phyloP scores from a whole-genome alignment of 2,329 filamentous ascomycete genomes.

The Escovopsis sp. region DNA sequence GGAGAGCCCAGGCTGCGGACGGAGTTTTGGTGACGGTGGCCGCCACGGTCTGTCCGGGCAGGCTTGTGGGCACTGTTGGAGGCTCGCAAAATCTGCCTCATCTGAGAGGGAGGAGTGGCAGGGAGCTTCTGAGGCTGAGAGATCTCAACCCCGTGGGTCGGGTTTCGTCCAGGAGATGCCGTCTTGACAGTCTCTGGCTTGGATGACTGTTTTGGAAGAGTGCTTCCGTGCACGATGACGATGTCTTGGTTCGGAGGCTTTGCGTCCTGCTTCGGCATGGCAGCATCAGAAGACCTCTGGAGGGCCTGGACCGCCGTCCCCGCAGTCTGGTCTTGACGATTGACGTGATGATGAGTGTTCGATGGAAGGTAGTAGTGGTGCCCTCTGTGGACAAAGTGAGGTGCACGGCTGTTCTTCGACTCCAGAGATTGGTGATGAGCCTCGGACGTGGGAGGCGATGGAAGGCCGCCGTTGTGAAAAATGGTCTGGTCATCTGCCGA shows the following conservation, averaged over 20 bases:
- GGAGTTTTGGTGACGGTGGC: no score
- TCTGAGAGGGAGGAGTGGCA: no score
- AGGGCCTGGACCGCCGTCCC: slow-evolving; percentile 10
- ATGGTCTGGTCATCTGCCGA: slow-evolving; percentile 16
- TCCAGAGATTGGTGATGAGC: slow-evolving; percentile 4
- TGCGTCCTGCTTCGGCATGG: slow-evolving; percentile 2
- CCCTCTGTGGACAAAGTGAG: slow-evolving; percentile 6
- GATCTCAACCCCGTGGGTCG: background rate
- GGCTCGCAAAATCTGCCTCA: no score
- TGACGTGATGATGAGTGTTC: background rate
- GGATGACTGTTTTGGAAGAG: background rate
- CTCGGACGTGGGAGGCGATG: slow-evolving; percentile 11
- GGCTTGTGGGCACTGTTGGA: no score
- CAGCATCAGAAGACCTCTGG: slow-evolving; percentile 15
- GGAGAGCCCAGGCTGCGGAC: no score
- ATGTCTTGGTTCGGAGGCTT: background rate
- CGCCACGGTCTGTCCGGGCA: no score
- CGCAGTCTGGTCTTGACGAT: background rate
- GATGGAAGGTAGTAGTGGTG: slow-evolving; percentile 14
- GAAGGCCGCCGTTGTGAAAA: slow-evolving; percentile 15
- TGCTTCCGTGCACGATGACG: slow-evolving; percentile 10
- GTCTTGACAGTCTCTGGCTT: background rate
- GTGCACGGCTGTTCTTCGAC: slow-evolving; percentile 1
- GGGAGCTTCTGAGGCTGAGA: no score
- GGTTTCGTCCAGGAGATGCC: background rate